Evolutionary conservation across 2,329 filamentous ascomycete genomes (phyloP).

Genomic region (Kalmusia sp.): DNA sequence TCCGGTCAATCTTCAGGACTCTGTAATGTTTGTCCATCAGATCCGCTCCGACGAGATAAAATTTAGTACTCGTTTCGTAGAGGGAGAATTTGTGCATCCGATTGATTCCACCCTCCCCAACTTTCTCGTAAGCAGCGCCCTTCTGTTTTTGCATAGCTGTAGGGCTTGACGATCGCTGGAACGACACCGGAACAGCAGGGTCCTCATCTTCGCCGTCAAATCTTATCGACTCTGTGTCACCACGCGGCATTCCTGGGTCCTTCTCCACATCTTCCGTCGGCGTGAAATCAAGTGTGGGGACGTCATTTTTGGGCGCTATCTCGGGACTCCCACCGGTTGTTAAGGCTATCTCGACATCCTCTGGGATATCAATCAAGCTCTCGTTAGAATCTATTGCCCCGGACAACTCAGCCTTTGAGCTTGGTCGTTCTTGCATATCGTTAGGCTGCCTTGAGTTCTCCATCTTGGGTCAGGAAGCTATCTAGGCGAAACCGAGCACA

Average conservation of each 20-base stretch:
- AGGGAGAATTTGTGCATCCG: constrained; percentile 96
- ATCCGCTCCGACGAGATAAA: constrained; percentile 93
- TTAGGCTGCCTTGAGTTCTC: constrained; percentile 26
- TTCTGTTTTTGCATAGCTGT: constrained; percentile 46
- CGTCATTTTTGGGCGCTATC: constrained; percentile 31
- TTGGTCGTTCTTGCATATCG: constrained; percentile 31
- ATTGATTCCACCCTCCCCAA: constrained; percentile 52
- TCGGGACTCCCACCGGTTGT: constrained; percentile 33
- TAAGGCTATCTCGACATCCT: constrained; percentile 36
- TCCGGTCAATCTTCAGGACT: constrained; percentile 94
- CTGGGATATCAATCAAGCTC: constrained; percentile 31
- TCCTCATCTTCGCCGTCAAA: constrained; percentile 53
- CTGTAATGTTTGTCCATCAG: constrained; percentile 87
- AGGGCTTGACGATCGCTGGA: constrained; percentile 49
- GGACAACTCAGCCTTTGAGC: constrained; percentile 26
- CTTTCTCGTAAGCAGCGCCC: constrained; percentile 49
- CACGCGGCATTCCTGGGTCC: constrained; percentile 33
- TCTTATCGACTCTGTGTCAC: constrained; percentile 39
- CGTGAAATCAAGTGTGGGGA: constrained; percentile 34
- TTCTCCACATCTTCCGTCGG: constrained; percentile 42
- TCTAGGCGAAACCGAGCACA: not conserved
- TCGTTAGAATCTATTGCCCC: constrained; percentile 33
- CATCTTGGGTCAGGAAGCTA: constrained; percentile 15
- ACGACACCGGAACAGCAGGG: constrained; percentile 45
- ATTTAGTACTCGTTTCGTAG: constrained; percentile 92